These are phyloP conservation scores for Capsella rubella DNA, from an alignment of 441 rosid species.

Conservation along the genomic window DNA sequence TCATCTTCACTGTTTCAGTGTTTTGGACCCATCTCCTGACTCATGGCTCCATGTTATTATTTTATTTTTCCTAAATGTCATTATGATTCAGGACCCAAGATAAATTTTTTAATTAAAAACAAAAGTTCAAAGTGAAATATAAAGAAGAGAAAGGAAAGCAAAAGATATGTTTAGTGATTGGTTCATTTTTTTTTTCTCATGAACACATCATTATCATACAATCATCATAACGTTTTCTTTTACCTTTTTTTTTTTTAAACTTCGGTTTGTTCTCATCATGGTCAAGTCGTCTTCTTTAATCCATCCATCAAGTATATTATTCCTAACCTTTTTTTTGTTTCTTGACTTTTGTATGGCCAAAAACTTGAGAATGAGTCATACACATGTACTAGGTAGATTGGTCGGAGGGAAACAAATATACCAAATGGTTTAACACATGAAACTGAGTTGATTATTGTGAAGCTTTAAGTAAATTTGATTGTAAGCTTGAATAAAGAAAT, in stretches of 20 bases:
- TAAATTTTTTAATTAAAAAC: conserved; percentile 7
- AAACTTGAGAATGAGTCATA: neutral
- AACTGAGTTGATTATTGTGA: neutral
- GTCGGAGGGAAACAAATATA: neutral
- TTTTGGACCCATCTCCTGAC: conserved; percentile 37
- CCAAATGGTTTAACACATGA: neutral
- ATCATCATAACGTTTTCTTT: conserved; percentile 40
- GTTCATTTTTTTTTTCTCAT: conserved; percentile 5
- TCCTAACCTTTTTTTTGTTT: neutral
- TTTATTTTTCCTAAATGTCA: neutral
- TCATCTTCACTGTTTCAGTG: conserved; percentile 32
- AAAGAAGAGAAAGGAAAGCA: conserved; percentile 34
- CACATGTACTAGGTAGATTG: neutral
- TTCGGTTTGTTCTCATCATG: conserved; percentile 6
- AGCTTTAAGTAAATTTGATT: neutral
- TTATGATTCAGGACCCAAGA: conserved; percentile 29
- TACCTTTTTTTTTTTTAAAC: neutral
- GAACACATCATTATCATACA: conserved; percentile 26
- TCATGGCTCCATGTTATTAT: conserved; percentile 20
- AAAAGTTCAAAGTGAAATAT: conserved; percentile 8
- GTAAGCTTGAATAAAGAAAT: neutral
- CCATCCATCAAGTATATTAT: neutral
- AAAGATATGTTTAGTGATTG: conserved; percentile 22
- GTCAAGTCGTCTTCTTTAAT: conserved; percentile 22
- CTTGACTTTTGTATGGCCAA: neutral